Conservation (phyloP, 805 yeast genomes). For the Nakazawaea anatomiae region DNA sequence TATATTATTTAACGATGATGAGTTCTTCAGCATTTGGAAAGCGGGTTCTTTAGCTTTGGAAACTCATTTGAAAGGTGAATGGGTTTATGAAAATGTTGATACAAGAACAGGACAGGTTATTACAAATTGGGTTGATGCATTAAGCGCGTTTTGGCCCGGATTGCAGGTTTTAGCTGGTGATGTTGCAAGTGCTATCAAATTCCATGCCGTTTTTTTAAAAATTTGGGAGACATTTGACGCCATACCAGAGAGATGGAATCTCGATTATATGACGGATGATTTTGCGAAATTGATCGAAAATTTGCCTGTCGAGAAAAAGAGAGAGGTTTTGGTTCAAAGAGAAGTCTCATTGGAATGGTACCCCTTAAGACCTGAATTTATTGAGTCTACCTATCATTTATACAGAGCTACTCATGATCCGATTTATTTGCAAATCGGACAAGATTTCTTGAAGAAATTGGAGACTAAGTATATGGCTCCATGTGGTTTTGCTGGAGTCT, state of each 20-base stretch:
- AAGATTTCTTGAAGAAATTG: constrained; percentile 51
- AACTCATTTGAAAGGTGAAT: constrained; percentile 43
- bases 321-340: constrained; percentile 20
- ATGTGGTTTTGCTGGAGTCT: constrained; percentile 81
- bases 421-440: constrained; percentile 71
- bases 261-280: constrained; percentile 17
- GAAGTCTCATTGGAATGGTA: constrained; percentile 76
- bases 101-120: constrained; percentile 41
- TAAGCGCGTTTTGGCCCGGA: constrained; percentile 88
- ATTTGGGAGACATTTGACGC: constrained; percentile 77
- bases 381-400: constrained; percentile 81
- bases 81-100: constrained; percentile 54
- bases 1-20: constrained; percentile 61
- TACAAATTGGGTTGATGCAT: constrained; percentile 75
- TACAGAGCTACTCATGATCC: constrained; percentile 86
- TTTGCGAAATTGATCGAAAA: constrained; percentile 13
- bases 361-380: constrained; percentile 87
- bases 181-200: constrained; percentile 52
- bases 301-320: constrained; percentile 16
- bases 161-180: constrained; percentile 76
- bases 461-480: constrained; percentile 43
- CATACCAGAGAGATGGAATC: constrained; percentile 85
- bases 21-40: constrained; percentile 50
- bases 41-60: constrained; percentile 53
- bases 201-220: constrained; percentile 61